Evolutionary conservation across 768 basidiomycete species (phyloP), one percentile per base, ranked within the genome.

Genomic region (Boletellus ananiceps): DNA sequence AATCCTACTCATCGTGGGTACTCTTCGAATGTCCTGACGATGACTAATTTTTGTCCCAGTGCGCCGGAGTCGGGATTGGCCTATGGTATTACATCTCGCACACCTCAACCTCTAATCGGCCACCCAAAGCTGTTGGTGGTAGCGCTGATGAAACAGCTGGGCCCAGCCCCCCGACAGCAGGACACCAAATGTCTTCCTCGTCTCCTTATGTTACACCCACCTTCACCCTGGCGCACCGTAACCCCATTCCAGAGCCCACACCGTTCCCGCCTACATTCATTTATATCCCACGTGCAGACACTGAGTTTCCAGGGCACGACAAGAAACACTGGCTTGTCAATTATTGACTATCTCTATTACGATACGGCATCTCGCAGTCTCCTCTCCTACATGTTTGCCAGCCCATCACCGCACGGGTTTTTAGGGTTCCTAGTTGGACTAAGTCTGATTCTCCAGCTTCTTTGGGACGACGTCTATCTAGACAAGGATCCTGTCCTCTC

Each of bases 51-150:
- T 35, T 33, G 47, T 6, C 43, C 3, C 50, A 81, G 77, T 66
- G 70, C 50, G 76, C 79, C 32, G 81, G 72, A 1, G 78, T 72
- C 13, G 86, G 75, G 1, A 73, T 83, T 16, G 85, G 74, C 19
- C 57, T 85, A 14, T 86, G 81, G 31, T 77, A 78, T 66, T 84
- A 78, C 53, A 50, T 81, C 23, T 73, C 82, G 9, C 80, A 82
- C 55, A 77, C 77, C 38, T 62, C 66, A 21, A 63, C 78, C 7
- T 57, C 69, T 39, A 73, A 83, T 60, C 70, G 75, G 38, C 70
- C 67, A 12, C 88, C 88, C 4, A 80, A 67, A 4, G 79, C 78
- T 8, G 63, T 90, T 46, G 87, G 88, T 25, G 87, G 87, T 13
- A 77, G 75, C 44, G 81, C 76, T 11, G 64, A 74, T 33, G 73